phyloP scores from a whole-genome alignment of 768 basidiomycete genomes.

The Royoungia palumana region DNA sequence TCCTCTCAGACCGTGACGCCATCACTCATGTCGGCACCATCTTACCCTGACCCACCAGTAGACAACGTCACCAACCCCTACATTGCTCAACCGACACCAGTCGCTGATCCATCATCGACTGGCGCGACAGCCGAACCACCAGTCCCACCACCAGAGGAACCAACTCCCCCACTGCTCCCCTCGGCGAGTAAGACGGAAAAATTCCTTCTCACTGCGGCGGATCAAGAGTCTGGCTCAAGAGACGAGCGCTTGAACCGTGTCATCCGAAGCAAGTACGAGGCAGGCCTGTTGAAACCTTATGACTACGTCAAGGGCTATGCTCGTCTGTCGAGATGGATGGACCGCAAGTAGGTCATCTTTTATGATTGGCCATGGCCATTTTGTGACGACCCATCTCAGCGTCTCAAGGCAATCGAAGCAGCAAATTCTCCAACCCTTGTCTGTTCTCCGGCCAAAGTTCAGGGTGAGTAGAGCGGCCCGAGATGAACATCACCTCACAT shows the following conservation, averaged over 20 bases:
- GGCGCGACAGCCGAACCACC: slow-evolving; percentile 21
- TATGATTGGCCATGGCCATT: background rate
- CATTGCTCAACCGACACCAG: slow-evolving; percentile 10
- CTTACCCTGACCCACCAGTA: slow-evolving; percentile 17
- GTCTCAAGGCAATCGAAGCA: slow-evolving; percentile 90
- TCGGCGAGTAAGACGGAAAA: slow-evolving; percentile 79
- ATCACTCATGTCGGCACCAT: slow-evolving; percentile 44
- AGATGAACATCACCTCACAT: background rate
- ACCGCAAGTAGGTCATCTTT: slow-evolving; percentile 62
- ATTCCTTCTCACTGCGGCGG: slow-evolving; percentile 91
- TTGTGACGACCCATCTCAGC: slow-evolving; percentile 35
- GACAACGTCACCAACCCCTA: slow-evolving; percentile 14
- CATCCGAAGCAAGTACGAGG: slow-evolving; percentile 95
- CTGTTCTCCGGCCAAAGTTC: slow-evolving; percentile 81
- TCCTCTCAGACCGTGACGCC: slow-evolving; percentile 49
- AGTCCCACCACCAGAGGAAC: slow-evolving; percentile 34
- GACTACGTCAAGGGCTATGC: slow-evolving; percentile 97
- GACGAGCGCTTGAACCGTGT: slow-evolving; percentile 88
- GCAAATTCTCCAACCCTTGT: slow-evolving; percentile 86
- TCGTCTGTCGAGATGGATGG: slow-evolving; percentile 91
- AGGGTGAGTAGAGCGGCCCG: slow-evolving; percentile 45
- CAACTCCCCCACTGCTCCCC: slow-evolving; percentile 55
- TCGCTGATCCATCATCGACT: slow-evolving; percentile 23
- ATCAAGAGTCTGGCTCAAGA: slow-evolving; percentile 87
- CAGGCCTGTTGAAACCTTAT: slow-evolving; percentile 90